Evolutionary conservation across 1,139 yeast species (phyloP), one percentile per base, ranked within the genome.

Genomic region (Trichomonascaceae sp.): DNA sequence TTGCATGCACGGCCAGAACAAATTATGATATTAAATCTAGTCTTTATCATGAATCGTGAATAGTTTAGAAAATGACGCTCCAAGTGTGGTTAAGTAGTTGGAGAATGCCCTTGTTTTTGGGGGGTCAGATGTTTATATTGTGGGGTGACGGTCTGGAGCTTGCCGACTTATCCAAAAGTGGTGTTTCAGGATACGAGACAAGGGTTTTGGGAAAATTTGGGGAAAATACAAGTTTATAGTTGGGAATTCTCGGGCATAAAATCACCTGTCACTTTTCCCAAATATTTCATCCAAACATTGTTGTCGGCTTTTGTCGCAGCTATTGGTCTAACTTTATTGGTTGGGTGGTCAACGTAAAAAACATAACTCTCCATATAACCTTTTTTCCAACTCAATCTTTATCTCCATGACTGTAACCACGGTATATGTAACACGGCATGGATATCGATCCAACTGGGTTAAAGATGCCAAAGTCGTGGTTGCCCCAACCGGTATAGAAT

Each of bases 371-470:
- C 17, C 12, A 27, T 27, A 27, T 27, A 27, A 27, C 32, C 41
- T 36, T 36, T 10, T 32, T 32, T 36, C 2, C 41, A 36, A 13
- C 41, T 13, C 41, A 36, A 20, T 22, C 46, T 43, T 45, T 46
- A 15, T 20, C 19, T 39, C 50, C 45, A 48, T 38, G 47, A 60
- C 60, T 63, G 64, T 62, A 9, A 51, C 60, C 30, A 62, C 64
- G 15, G 58, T 62, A 45, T 60, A 51, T 43, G 52, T 62, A 5
- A 53, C 64, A 3, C 53, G 65, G 74, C 96, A 88, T 68, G 96
- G 96, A 1, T 86, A 79, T 69, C 74, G 96, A 57, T 81, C 91
- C 57, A 87, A 87, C 65, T 87, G 95, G 96, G 73, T 84, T 52
- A 60, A 65, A 38, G 67, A 63, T 51, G 66, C 57, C 32, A 88